These are phyloP conservation scores for Begonia fuchsioides DNA, from an alignment of 306 rosid genomes.

Conservation along the genomic window DNA sequence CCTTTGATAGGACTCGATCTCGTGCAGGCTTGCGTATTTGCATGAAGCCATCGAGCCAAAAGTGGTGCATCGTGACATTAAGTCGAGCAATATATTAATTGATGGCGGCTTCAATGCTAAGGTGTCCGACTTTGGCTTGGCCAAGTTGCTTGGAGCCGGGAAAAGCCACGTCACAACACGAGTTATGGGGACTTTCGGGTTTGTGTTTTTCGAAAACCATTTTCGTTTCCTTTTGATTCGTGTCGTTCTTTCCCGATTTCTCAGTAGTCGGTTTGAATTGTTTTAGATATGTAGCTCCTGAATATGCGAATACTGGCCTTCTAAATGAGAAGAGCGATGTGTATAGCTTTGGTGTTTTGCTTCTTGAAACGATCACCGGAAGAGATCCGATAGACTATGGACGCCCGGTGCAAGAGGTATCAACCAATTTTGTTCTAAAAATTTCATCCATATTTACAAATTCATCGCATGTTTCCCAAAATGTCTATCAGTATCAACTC, in stretches of 20 bases:
- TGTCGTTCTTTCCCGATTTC: too few species aligned
- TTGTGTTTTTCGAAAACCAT: constrained; percentile 7
- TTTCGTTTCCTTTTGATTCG: neutral
- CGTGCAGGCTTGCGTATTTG: too few species aligned
- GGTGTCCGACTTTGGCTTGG: constrained; percentile 92
- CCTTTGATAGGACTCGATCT: too few species aligned
- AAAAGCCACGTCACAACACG: constrained; percentile 79
- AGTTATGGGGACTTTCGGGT: constrained; percentile 97
- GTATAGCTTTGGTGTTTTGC: constrained; percentile 81
- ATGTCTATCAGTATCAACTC: too few species aligned
- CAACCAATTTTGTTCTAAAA: too few species aligned
- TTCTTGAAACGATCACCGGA: constrained; percentile 74
- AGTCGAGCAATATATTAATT: constrained; percentile 15
- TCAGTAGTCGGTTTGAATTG: neutral
- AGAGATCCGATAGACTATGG: constrained; percentile 85
- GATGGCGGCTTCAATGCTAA: constrained; percentile 79
- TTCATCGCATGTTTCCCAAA: too few species aligned
- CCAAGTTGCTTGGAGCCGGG: constrained; percentile 81
- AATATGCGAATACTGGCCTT: constrained; percentile 84
- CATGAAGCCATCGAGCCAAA: too few species aligned
- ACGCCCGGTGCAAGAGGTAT: constrained; percentile 62
- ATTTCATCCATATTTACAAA: too few species aligned
- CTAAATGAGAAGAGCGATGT: constrained; percentile 84
- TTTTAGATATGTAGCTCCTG: constrained; percentile 74
- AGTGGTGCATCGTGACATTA: too few species aligned